Percentiles rank a stretch among this genome's conserved stretches.
Conservation (phyloP, 2,329 filamentous ascomycete genomes). For the Thelonectria discophora region DNA sequence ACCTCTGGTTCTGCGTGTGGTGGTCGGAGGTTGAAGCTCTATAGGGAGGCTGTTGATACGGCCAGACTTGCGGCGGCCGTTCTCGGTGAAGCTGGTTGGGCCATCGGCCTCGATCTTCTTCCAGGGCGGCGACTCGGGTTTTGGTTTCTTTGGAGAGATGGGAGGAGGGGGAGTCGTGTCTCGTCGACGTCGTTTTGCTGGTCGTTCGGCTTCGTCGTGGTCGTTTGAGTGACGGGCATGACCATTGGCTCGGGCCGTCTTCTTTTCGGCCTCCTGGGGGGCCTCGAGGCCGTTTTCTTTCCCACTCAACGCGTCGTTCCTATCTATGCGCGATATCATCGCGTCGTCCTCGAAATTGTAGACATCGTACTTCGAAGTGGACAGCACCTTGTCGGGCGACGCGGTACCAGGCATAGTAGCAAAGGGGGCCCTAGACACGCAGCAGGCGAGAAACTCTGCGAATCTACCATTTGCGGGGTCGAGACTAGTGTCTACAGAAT, state of each 20-base stretch:
- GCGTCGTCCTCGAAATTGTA: constrained; percentile 40
- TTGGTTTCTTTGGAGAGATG: constrained; percentile 53
- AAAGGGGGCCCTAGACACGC: constrained; percentile 54
- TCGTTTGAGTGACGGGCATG: constrained; percentile 52
- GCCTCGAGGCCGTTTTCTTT: constrained; percentile 22
- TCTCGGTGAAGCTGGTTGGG: constrained; percentile 83
- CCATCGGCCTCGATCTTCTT: constrained; percentile 86
- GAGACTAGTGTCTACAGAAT: constrained; percentile 66
- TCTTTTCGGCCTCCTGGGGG: constrained; percentile 34
- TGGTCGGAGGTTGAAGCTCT: constrained; percentile 59
- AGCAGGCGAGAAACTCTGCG: constrained; percentile 61
- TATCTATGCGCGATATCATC: constrained; percentile 28
- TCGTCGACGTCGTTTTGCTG: constrained; percentile 72
- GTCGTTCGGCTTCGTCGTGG: constrained; percentile 56
- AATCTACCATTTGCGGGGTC: constrained; percentile 65
- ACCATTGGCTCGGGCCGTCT: constrained; percentile 42
- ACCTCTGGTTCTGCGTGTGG: constrained; percentile 62
- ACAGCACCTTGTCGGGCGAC: constrained; percentile 58
- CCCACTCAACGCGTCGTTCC: constrained; percentile 33
- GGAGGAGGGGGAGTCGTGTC: constrained; percentile 55
- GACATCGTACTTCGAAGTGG: constrained; percentile 43
- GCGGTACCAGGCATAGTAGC: constrained; percentile 69
- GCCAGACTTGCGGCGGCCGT: constrained; percentile 74
- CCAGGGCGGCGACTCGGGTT: constrained; percentile 85
- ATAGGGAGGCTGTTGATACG: constrained; percentile 67